These are phyloP conservation scores for Saksenaea vasiformis DNA, from an alignment of 371 early-diverging fungal genomes.

Conservation along the genomic window DNA sequence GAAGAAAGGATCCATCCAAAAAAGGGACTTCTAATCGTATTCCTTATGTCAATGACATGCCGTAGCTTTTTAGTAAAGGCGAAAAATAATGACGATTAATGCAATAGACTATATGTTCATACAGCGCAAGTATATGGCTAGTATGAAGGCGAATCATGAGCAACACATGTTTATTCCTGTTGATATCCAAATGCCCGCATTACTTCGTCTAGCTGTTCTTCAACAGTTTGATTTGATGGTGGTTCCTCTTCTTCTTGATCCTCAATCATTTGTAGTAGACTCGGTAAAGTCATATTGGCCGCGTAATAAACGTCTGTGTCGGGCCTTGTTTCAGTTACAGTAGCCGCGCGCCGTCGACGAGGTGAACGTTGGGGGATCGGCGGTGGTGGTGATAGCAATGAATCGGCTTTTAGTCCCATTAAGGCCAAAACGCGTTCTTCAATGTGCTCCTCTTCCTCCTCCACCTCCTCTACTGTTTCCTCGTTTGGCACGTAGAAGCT, in stretches of 20 bases:
- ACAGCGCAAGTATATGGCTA: no score
- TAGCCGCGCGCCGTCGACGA: constrained; percentile 14
- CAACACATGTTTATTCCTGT: background rate
- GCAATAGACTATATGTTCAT: no score
- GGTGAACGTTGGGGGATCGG: constrained; percentile 34
- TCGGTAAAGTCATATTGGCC: constrained; percentile 24
- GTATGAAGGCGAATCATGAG: no score
- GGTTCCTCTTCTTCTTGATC: constrained; percentile 12
- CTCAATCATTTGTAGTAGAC: constrained; percentile 25
- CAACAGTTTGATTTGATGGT: constrained; percentile 3
- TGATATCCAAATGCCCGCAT: constrained; percentile 18
- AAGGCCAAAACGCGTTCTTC: constrained; percentile 23
- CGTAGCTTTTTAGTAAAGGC: no score
- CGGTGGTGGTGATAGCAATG: constrained; percentile 19
- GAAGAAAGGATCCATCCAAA: no score
- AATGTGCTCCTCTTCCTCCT: constrained; percentile 20
- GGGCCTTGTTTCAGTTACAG: constrained; percentile 11
- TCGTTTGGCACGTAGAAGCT: constrained; percentile 18
- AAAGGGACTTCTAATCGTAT: no score
- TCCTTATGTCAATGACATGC: no score
- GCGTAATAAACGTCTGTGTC: constrained; percentile 30
- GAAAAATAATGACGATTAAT: no score
- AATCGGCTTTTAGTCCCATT: constrained; percentile 17
- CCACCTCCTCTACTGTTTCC: constrained; percentile 12
- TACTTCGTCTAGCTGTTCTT: constrained; percentile 29